These are phyloP conservation scores for Alternaria sp. DNA, from an alignment of 2,329 filamentous ascomycete species.

Conservation along the genomic window DNA sequence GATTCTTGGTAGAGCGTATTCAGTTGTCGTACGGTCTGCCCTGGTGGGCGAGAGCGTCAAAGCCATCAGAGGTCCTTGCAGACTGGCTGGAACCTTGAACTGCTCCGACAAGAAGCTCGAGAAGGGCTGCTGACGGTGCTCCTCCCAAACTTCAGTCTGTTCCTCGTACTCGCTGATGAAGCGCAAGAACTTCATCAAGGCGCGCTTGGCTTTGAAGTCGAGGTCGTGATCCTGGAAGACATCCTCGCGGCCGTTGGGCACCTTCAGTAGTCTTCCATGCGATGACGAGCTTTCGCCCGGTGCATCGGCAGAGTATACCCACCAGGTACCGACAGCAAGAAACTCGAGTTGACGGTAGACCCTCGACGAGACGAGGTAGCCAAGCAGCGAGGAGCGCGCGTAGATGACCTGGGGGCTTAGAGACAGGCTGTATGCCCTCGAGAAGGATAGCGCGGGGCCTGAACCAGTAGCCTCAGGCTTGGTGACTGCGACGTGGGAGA, in stretches of 20 bases:
- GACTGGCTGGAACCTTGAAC: slow-evolving; percentile 64
- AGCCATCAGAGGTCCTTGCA: slow-evolving; percentile 71
- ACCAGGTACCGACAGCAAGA: slow-evolving; percentile 90
- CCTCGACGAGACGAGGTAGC: slow-evolving; percentile 84
- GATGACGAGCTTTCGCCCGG: neutral
- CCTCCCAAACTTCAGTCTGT: slow-evolving; percentile 65
- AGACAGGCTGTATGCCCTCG: slow-evolving; percentile 81
- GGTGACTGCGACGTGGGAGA: slow-evolving; percentile 43
- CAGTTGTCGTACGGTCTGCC: slow-evolving; percentile 62
- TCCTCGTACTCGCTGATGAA: slow-evolving; percentile 78
- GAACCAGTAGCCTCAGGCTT: slow-evolving; percentile 30
- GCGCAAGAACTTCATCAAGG: slow-evolving; percentile 91
- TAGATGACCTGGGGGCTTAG: slow-evolving; percentile 88
- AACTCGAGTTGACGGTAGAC: slow-evolving; percentile 92
- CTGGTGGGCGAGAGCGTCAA: slow-evolving; percentile 75
- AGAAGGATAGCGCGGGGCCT: slow-evolving; percentile 59
- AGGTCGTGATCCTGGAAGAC: slow-evolving; percentile 81
- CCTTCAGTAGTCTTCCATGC: slow-evolving; percentile 62
- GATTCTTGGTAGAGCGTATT: slow-evolving; percentile 75
- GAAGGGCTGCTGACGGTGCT: slow-evolving; percentile 62
- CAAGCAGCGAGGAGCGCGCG: slow-evolving; percentile 77
- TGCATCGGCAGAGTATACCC: slow-evolving; percentile 64
- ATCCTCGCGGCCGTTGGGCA: slow-evolving; percentile 90
- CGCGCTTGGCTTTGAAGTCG: slow-evolving; percentile 79
- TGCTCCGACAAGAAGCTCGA: slow-evolving; percentile 62